Conservation (phyloP, 495 filamentous ascomycete species). For the Peziza echinospora region DNA sequence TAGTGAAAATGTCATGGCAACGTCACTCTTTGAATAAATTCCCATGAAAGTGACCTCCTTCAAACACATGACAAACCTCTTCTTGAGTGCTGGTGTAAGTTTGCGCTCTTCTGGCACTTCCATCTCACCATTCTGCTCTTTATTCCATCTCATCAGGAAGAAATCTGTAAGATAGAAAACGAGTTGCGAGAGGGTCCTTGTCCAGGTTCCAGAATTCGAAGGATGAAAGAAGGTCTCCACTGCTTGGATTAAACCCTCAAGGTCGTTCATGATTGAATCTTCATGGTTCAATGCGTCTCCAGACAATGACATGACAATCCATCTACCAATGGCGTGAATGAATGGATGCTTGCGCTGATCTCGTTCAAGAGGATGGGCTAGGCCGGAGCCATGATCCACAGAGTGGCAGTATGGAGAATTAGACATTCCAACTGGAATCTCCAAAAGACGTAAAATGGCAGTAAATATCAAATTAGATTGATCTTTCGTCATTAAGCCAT, state of each 20-base stretch:
- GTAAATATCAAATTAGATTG: constrained; percentile 89
- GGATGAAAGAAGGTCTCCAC: constrained; percentile 98
- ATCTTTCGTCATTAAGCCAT: constrained; percentile 79
- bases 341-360: constrained; percentile 84
- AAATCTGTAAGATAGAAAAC: constrained; percentile 87
- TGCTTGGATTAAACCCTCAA: constrained; percentile 86
- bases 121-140: constrained; percentile 79
- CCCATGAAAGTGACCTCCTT: constrained; percentile 96
- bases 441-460: constrained; percentile 64
- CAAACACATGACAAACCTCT: constrained; percentile 73
- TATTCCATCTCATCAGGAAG: constrained; percentile 95
- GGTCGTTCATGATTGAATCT: constrained; percentile 57
- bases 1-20: constrained; percentile 74
- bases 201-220: constrained; percentile 87
- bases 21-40: constrained; percentile 82
- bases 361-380: constrained; percentile 67
- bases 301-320: constrained; percentile 86
- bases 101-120: constrained; percentile 56
- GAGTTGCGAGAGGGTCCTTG: constrained; percentile 68
- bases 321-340: constrained; percentile 78
- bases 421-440: constrained; percentile 92
- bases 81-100: constrained; percentile 60
- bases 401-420: constrained; percentile 69
- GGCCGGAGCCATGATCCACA: constrained; percentile 61
- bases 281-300: constrained; percentile 57